phyloP scores from a whole-genome alignment of 1,139 yeast species.

The Williopsis jadinii region DNA sequence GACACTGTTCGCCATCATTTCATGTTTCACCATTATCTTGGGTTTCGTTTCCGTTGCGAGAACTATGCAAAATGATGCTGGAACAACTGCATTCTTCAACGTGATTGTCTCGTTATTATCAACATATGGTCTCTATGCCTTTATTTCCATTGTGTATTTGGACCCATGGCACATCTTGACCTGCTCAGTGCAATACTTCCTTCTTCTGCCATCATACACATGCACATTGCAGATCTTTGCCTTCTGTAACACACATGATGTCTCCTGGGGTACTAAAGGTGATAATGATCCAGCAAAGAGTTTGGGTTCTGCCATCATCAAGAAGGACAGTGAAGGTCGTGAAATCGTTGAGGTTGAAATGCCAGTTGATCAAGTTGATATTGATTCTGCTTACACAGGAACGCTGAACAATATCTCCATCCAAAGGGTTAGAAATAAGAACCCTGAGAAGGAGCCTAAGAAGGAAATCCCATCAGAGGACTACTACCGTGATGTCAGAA shows the following conservation, averaged over 20 bases:
- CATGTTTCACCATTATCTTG: slow-evolving; percentile 72
- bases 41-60: slow-evolving; percentile 73
- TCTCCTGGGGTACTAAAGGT: slow-evolving; percentile 97
- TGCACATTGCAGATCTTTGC: slow-evolving; percentile 92
- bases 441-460: slow-evolving; percentile 29
- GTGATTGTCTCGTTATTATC: slow-evolving; percentile 80
- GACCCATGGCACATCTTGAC: slow-evolving; percentile 95
- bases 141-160: slow-evolving; percentile 72
- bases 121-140: slow-evolving; percentile 83
- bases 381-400: slow-evolving; percentile 79
- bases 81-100: slow-evolving; percentile 48
- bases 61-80: slow-evolving; percentile 39
- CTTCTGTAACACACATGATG: slow-evolving; percentile 92
- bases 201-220: slow-evolving; percentile 85
- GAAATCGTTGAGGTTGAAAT: slow-evolving; percentile 77
- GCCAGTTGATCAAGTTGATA: slow-evolving; percentile 83
- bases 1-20: slow-evolving; percentile 66
- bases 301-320: slow-evolving; percentile 56
- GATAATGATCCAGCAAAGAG: slow-evolving; percentile 54
- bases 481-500: slow-evolving; percentile 89
- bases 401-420: slow-evolving; percentile 69
- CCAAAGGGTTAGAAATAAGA: slow-evolving; percentile 59
- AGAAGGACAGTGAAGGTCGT: slow-evolving; percentile 42
- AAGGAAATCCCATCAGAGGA: slow-evolving; percentile 61
- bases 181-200: slow-evolving; percentile 76